Percentiles rank a stretch among this genome's conserved stretches.
Conservation (phyloP, 1,284 basidiomycete genomes). For the Cryptococcus wingfieldii region DNA sequence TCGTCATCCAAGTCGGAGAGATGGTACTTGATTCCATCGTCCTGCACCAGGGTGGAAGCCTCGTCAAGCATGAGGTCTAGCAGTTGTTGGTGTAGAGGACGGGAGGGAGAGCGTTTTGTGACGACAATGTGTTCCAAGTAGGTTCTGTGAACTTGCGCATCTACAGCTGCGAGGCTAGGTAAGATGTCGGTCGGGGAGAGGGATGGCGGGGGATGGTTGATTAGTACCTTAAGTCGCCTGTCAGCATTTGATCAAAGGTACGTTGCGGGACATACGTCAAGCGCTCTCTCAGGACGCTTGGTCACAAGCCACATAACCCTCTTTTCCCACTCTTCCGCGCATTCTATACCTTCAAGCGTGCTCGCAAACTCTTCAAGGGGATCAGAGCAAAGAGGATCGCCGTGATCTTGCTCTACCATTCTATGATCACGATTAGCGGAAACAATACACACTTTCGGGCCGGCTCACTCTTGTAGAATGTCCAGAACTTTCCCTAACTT, state of each 20-base stretch:
- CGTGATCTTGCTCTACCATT: slow-evolving; percentile 65
- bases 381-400: slow-evolving; percentile 62
- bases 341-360: slow-evolving; percentile 60
- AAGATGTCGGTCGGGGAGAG: background rate
- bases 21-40: slow-evolving; percentile 48
- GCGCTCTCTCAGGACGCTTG: slow-evolving; percentile 62
- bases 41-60: slow-evolving; percentile 27
- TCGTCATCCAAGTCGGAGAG: slow-evolving; percentile 48
- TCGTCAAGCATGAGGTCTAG: slow-evolving; percentile 29
- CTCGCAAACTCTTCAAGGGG: slow-evolving; percentile 65
- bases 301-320: slow-evolving; percentile 78
- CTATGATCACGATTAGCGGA: slow-evolving; percentile 46
- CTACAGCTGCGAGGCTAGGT: slow-evolving; percentile 36
- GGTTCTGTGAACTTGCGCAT: slow-evolving; percentile 56
- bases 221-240: background rate
- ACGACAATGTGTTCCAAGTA: slow-evolving; percentile 78
- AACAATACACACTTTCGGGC: no score
- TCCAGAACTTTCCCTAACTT: slow-evolving; percentile 62
- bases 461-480: slow-evolving; percentile 64
- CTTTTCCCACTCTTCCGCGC: slow-evolving; percentile 60
- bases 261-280: slow-evolving; percentile 56
- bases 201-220: background rate
- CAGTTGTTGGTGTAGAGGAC: slow-evolving; percentile 38
- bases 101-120: slow-evolving; percentile 57
- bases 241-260: background rate